These are phyloP conservation scores for Fusarium beomiforme DNA, from an alignment of 2,329 filamentous ascomycete genomes.

Conservation along the genomic window DNA sequence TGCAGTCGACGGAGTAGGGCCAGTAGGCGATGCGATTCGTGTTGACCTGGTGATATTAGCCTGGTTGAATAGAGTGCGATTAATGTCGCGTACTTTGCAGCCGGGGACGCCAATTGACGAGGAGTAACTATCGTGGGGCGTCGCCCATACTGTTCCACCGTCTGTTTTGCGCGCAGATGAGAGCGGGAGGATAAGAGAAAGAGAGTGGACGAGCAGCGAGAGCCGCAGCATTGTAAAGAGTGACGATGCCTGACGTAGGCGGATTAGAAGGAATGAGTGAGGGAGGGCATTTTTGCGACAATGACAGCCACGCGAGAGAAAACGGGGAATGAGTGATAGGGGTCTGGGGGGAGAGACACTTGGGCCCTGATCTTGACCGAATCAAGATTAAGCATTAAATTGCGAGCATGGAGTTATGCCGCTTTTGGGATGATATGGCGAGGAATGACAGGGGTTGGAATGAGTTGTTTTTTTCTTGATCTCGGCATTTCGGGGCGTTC, in stretches of 20 bases:
- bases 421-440: conserved; percentile 25
- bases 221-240: conserved; percentile 18
- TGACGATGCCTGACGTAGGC: conserved; percentile 10
- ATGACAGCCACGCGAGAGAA: conserved; percentile 8
- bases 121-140: conserved; percentile 67
- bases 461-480: not conserved
- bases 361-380: not conserved
- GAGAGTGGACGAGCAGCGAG: conserved; percentile 19
- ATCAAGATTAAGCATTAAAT: not conserved
- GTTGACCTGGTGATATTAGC: conserved; percentile 51
- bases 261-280: conserved; percentile 20
- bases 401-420: not conserved
- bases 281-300: conserved; percentile 35
- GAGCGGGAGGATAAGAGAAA: conserved; percentile 9
- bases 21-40: conserved; percentile 70
- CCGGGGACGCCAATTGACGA: conserved; percentile 69
- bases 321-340: conserved; percentile 16
- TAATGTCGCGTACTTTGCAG: conserved; percentile 55
- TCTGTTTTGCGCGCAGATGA: conserved; percentile 6
- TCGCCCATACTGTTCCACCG: conserved; percentile 48
- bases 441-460: conserved; percentile 8
- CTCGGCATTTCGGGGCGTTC: not conserved
- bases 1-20: conserved; percentile 64
- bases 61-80: not conserved
- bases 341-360: conserved; percentile 6